Evolutionary conservation across 805 yeast genomes (phyloP).

Genomic region (Candida glaebosa): DNA sequence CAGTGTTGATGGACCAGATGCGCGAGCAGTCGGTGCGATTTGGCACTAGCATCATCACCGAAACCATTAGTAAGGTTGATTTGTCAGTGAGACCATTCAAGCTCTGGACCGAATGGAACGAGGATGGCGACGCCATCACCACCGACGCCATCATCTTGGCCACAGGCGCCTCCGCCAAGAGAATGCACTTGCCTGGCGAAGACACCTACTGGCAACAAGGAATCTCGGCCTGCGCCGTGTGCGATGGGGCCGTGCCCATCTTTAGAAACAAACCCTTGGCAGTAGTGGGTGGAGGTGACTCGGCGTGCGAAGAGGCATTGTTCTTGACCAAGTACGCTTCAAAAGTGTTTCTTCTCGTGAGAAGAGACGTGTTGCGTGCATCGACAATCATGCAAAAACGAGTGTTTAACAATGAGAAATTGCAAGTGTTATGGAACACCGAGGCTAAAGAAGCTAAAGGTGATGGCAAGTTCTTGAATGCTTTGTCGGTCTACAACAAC

Average conservation of each 20-base stretch:
- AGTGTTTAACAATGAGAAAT: conserved; percentile 76
- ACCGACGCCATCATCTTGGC: conserved; percentile 92
- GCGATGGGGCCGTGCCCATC: conserved; percentile 99
- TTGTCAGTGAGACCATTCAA: conserved; percentile 87
- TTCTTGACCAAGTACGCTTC: conserved; percentile 97
- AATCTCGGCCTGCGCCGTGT: conserved; percentile 98
- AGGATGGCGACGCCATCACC: conserved; percentile 85
- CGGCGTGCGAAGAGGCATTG: conserved; percentile 98
- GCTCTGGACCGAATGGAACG: conserved; percentile 94
- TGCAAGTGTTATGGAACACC: conserved; percentile 86
- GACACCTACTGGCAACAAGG: conserved; percentile 99
- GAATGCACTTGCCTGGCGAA: conserved; percentile 93
- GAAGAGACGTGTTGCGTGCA: conserved; percentile 93
- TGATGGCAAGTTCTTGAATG: conserved; percentile 76
- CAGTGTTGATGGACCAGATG: conserved; percentile 91
- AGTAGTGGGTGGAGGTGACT: conserved; percentile 98
- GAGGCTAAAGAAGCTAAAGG: conserved; percentile 89
- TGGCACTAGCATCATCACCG: conserved; percentile 93
- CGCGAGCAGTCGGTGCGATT: conserved; percentile 80
- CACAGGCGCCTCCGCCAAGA: conserved; percentile 98
- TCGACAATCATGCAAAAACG: conserved; percentile 97
- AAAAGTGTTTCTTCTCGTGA: conserved; percentile 87
- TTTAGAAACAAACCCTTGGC: conserved; percentile 98
- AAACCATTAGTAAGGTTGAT: conserved; percentile 91
- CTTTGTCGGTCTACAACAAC: conserved; percentile 65